Evolutionary conservation across 202 grass and related monocot genomes (phyloP).

Genomic region (Cymbopogon flexuosus): DNA sequence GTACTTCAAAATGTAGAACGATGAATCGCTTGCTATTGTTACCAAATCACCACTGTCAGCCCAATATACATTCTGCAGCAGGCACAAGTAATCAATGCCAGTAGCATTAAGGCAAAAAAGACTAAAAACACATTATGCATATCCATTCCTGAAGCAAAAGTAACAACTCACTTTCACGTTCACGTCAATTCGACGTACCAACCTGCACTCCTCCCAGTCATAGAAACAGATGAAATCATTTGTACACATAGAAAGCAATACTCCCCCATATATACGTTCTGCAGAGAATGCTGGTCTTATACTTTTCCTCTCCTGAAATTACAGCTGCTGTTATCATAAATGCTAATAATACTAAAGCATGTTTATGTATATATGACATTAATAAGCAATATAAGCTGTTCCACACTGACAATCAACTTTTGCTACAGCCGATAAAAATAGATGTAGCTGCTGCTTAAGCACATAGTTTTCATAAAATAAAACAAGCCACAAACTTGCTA

Average conservation of each 20-base stretch:
- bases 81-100: slow-evolving; percentile 2
- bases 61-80: slow-evolving; percentile 78
- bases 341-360: neutral
- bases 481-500: neutral
- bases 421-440: neutral
- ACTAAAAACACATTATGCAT: neutral
- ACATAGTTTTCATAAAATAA: neutral
- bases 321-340: slow-evolving; percentile 2
- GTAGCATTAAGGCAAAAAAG: neutral
- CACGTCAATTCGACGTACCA: slow-evolving; percentile 82
- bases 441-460: neutral
- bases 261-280: slow-evolving; percentile 59
- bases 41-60: slow-evolving; percentile 82
- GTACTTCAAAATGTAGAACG: slow-evolving; percentile 85
- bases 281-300: slow-evolving; percentile 64
- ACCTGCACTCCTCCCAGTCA: slow-evolving; percentile 76
- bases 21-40: slow-evolving; percentile 68
- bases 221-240: slow-evolving; percentile 97
- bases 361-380: neutral
- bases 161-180: slow-evolving; percentile 61
- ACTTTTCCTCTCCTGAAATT: slow-evolving; percentile 82
- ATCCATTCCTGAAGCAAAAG: neutral
- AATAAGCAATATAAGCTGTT: neutral
- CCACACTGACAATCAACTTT: neutral
- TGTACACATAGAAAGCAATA: slow-evolving; percentile 73